Evolutionary conservation across 2,329 filamentous ascomycete species (phyloP).

Genomic region (Phaeosphaeriaceae sp.): DNA sequence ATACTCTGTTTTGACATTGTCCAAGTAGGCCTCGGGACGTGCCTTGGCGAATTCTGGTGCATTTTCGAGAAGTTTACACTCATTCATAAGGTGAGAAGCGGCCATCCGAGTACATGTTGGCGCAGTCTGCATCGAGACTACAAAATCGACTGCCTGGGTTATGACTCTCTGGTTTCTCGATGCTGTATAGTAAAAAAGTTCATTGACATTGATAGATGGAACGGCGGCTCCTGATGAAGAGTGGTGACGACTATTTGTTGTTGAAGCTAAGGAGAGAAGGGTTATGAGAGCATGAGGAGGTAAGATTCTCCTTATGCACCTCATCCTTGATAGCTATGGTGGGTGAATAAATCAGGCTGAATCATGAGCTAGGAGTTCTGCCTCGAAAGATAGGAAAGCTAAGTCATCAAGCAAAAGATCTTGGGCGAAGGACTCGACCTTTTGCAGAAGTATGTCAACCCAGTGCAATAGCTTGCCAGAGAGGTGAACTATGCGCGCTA

Average conservation of each 20-base stretch:
- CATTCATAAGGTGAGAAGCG: conserved; percentile 58
- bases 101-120: conserved; percentile 60
- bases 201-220: conserved; percentile 22
- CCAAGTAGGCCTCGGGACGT: conserved; percentile 39
- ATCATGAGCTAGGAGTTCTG: too few species aligned
- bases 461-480: too few species aligned
- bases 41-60: conserved; percentile 33
- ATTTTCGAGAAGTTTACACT: conserved; percentile 58
- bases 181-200: conserved; percentile 27
- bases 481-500: not conserved
- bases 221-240: conserved; percentile 21
- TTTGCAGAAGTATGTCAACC: too few species aligned
- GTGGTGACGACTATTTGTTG: conserved; percentile 15
- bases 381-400: too few species aligned
- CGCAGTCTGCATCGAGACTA: conserved; percentile 30
- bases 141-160: conserved; percentile 31
- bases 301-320: too few species aligned
- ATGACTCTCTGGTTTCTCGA: conserved; percentile 32
- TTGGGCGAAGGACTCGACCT: too few species aligned
- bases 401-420: too few species aligned
- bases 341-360: too few species aligned
- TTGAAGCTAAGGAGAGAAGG: not conserved
- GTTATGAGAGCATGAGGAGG: not conserved
- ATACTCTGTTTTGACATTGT: conserved; percentile 61
- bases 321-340: too few species aligned